Conservation (phyloP, 23 red algal genomes). For the Pyropia yezoensis region DNA sequence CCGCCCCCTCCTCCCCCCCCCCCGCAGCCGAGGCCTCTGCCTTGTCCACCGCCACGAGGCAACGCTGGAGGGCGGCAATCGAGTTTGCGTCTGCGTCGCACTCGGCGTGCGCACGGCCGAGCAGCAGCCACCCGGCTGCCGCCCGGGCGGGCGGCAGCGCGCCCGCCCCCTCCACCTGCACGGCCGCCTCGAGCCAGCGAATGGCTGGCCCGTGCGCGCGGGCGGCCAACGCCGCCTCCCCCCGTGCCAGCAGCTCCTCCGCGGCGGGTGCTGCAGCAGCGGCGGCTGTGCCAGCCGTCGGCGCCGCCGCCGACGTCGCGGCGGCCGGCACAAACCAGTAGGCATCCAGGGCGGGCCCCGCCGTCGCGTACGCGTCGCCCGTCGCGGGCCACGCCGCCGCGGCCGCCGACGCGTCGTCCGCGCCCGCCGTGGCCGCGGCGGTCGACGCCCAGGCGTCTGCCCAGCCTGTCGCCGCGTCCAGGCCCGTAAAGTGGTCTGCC, state of each 20-base stretch:
- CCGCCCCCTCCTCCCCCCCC: slow-evolving; percentile 5
- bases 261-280: no score
- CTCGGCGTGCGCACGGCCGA: slow-evolving; percentile 76
- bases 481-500: no score
- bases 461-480: not conserved
- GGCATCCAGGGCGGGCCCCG: no score
- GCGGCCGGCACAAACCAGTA: no score
- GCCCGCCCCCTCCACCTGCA: slow-evolving; percentile 6
- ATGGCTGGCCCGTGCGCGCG: slow-evolving; percentile 10
- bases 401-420: no score
- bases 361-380: no score
- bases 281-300: no score
- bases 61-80: slow-evolving; percentile 44
- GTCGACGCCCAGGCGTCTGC: slow-evolving; percentile 4
- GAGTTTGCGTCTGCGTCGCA: slow-evolving; percentile 74
- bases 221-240: not conserved
- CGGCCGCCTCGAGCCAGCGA: slow-evolving; percentile 45
- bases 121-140: slow-evolving; percentile 64
- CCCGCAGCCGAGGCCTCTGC: slow-evolving; percentile 6
- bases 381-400: no score
- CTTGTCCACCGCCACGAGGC: slow-evolving; percentile 1
- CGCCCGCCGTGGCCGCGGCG: no score
- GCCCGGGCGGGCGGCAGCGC: slow-evolving; percentile 2
- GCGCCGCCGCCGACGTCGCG: no score
- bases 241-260: no score